These are phyloP conservation scores for Komagataella mondaviorum DNA, from an alignment of 805 yeast genomes.

Conservation along the genomic window DNA sequence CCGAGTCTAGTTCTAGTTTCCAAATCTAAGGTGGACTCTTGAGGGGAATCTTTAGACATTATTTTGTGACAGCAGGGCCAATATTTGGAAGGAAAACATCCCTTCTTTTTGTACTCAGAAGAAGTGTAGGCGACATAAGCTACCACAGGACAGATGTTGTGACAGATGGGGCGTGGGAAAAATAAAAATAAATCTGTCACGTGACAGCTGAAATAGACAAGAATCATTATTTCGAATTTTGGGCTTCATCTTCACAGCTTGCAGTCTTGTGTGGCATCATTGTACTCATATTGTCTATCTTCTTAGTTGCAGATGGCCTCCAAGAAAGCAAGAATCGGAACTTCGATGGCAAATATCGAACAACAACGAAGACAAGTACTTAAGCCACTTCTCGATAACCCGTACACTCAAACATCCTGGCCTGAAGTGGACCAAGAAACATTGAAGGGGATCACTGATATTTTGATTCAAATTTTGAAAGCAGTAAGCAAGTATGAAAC, in stretches of 20 bases:
- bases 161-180: background rate
- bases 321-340: background rate
- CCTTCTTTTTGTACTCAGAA: background rate
- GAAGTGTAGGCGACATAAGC: background rate
- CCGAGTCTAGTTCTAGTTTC: background rate
- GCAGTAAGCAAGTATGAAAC: conserved; percentile 14
- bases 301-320: background rate
- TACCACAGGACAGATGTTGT: background rate
- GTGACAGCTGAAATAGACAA: background rate
- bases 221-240: background rate
- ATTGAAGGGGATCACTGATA: conserved; percentile 16
- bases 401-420: conserved; percentile 36
- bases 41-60: background rate
- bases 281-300: background rate
- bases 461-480: conserved; percentile 12
- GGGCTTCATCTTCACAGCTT: background rate
- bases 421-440: conserved; percentile 22
- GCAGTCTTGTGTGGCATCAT: background rate
- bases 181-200: background rate
- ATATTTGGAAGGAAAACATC: background rate
- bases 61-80: background rate
- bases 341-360: conserved; percentile 35
- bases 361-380: conserved; percentile 40
- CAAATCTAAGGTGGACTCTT: background rate
- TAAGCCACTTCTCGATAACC: conserved; percentile 53